Evolutionary conservation across 306 rosid species (phyloP), one percentile per base, ranked within the genome.

Genomic region (Heteromeles arbutifolia): DNA sequence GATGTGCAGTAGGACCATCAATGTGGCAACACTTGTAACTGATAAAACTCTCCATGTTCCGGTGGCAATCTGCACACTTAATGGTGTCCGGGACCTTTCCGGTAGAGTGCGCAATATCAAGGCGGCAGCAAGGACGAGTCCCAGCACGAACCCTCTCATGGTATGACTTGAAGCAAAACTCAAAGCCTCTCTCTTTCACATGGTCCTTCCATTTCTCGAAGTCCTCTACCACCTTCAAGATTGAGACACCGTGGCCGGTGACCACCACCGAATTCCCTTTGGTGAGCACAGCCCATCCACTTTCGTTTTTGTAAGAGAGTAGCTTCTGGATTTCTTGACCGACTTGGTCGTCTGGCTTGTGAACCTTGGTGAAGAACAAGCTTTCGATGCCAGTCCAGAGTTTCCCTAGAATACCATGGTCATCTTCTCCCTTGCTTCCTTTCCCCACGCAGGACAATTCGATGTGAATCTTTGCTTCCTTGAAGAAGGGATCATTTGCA

Each of bases 11-110:
- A 3, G 79, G 14, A 54, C 22, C 61, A 48, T 57, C 84, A 21
- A 58, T 61, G 70, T 89, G 91, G 86, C 89, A 86, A 28, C 89
- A 89, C 77, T 87, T 85, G 84, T 85, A 89, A 79, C 84, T 85
- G 69, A 89, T 65, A 18, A 65, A 86, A 22, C 85, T 78, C 53
- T 87, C 85, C 93, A 89, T 89, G 1, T 69, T 53, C 5, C 88
- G 77, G 7, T 77, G 79, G 59, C 94, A 89, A 11, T 89, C 91
- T 0, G 88, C 88, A 54, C 94, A 89, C 18, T 77, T 72, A 67
- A 89, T 82, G 4, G n/a, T 37, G 22, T 79, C 81, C 1, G 94
- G 88, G 2, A 81, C 76, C 77, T 83, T 84, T 34, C 90, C 87
- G 11, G 74, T 80, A 3, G 70, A 29, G 3, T 62, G 70, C 0